Percentiles rank a stretch among this genome's conserved stretches.
Conservation (phyloP, 2,329 filamentous ascomycete genomes). For the Pseudocercospora macadamiae region DNA sequence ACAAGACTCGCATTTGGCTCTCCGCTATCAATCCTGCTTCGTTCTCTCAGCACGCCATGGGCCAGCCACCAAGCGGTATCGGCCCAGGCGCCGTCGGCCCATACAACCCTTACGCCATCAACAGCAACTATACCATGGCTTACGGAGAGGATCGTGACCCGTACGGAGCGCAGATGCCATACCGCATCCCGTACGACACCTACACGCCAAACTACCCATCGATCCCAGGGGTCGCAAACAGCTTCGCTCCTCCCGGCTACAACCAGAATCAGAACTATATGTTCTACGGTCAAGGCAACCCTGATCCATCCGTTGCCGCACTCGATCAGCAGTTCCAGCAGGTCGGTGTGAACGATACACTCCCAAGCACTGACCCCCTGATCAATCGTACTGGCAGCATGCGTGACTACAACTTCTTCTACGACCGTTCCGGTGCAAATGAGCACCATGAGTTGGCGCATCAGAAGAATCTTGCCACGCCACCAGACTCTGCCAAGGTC, state of each 20-base stretch:
- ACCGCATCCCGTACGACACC: conserved; percentile 36
- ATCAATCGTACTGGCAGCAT: conserved; percentile 10
- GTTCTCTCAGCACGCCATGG: conserved; percentile 56
- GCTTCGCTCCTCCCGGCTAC: conserved; percentile 28
- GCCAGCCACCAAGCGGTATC: conserved; percentile 40
- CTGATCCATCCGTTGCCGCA: background rate
- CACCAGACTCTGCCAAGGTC: conserved; percentile 10
- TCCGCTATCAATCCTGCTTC: conserved; percentile 97
- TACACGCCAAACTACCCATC: conserved; percentile 39
- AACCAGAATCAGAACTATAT: conserved; percentile 15
- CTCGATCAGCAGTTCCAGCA: conserved; percentile 10
- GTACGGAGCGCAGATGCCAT: conserved; percentile 39
- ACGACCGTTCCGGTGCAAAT: conserved; percentile 19
- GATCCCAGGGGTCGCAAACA: conserved; percentile 38
- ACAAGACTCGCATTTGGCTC: conserved; percentile 99
- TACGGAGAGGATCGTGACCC: conserved; percentile 38
- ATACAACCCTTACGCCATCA: conserved; percentile 26
- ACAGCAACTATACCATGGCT: conserved; percentile 38
- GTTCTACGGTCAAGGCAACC: conserved; percentile 10
- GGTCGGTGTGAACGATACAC: conserved; percentile 13
- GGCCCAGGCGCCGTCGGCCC: conserved; percentile 40
- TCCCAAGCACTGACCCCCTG: conserved; percentile 7
- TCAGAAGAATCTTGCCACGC: background rate
- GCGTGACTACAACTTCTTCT: conserved; percentile 26
- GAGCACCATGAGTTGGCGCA: conserved; percentile 9